Conservation (phyloP, 2,329 filamentous ascomycete genomes). For the Colletotrichum sp. region DNA sequence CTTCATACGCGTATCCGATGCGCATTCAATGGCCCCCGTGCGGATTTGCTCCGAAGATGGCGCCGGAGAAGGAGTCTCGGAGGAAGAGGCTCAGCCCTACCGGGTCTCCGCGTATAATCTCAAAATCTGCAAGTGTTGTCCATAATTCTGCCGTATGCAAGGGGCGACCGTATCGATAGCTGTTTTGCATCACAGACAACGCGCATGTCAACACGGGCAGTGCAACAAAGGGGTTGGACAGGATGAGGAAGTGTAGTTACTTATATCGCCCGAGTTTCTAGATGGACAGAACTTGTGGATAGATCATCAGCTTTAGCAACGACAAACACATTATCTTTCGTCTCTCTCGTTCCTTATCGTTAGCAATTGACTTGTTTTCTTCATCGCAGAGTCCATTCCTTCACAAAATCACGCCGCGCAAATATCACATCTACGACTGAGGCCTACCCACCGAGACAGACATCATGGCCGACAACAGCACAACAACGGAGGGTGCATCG, state of each 20-base stretch:
- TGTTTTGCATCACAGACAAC: not conserved
- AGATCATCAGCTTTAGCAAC: not conserved
- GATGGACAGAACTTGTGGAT: not conserved
- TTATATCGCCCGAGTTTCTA: not conserved
- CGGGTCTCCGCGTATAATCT: slow-evolving; percentile 13
- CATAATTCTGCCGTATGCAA: not conserved
- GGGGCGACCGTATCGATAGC: not conserved
- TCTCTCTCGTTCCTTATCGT: not conserved
- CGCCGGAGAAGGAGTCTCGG: not conserved
- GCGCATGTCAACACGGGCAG: not conserved
- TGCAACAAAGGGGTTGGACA: not conserved
- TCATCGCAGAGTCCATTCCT: not conserved
- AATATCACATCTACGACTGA: not conserved
- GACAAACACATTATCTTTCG: not conserved
- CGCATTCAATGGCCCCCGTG: not conserved
- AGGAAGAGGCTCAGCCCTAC: slow-evolving; percentile 10
- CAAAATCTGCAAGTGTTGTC: not conserved
- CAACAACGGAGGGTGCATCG: not conserved
- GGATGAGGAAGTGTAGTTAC: not conserved
- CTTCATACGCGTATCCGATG: slow-evolving; percentile 1
- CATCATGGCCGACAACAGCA: not conserved
- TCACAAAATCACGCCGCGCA: not conserved
- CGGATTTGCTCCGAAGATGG: not conserved
- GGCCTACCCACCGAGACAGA: not conserved
- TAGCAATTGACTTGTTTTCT: not conserved